These are phyloP conservation scores for Cylindrotheca closterium DNA, from an alignment of 108 stramenopile species.

Conservation along the genomic window DNA sequence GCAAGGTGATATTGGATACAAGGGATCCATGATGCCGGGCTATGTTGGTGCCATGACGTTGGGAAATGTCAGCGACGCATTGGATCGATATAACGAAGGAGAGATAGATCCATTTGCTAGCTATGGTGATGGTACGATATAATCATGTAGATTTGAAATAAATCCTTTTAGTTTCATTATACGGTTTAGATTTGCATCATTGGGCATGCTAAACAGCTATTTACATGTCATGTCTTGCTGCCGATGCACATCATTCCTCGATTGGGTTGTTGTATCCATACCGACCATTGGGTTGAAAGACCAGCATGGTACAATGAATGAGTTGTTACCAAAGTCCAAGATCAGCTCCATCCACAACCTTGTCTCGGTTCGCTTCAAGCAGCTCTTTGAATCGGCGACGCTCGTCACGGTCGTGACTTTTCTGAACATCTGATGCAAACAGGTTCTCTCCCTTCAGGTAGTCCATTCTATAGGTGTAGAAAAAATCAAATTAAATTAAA, in stretches of 20 bases:
- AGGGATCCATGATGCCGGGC: constrained; percentile 51
- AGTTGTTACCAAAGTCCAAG: constrained; percentile 9
- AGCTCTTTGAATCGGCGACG: not conserved
- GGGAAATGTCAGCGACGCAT: constrained; percentile 36
- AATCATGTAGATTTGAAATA: no score
- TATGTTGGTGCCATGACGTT: constrained; percentile 40
- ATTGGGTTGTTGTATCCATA: no score
- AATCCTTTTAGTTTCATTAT: no score
- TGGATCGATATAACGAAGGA: constrained; percentile 28
- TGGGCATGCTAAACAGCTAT: no score
- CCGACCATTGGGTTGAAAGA: no score
- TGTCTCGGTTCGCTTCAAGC: constrained; percentile 2
- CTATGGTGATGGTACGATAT: constrained; percentile 33
- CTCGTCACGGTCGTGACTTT: not conserved
- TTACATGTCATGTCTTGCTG: no score
- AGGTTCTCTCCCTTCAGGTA: constrained; percentile 2
- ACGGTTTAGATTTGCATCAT: no score
- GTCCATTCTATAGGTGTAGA: not conserved
- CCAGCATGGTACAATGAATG: no score
- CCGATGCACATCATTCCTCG: no score
- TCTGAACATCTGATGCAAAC: not conserved
- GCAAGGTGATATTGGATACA: constrained; percentile 42
- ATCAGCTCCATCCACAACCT: constrained; percentile 7
- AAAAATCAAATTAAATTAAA: no score
- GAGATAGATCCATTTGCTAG: constrained; percentile 36